A percentile compares a stretch with the other conserved stretches of the same genome.
Evolutionary conservation across 208 protist genomes (phyloP).

Genomic region (Vickermania spadyakhi): DNA sequence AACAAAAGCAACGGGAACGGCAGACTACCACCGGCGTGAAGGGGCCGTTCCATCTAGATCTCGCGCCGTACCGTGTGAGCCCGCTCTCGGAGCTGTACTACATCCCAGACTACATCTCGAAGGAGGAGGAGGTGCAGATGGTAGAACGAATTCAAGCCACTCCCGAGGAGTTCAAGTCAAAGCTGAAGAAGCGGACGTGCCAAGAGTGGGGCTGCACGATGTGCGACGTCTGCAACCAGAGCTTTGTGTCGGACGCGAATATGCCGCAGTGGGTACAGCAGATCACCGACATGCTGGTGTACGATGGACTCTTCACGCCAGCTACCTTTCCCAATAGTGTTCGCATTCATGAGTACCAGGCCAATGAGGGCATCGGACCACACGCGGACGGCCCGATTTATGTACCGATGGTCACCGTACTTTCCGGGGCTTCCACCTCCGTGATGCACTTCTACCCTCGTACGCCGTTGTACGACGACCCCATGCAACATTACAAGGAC

Average conservation of each 20-base stretch:
- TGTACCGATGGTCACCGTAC: slow-evolving; percentile 62
- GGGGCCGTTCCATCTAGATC: slow-evolving; percentile 34
- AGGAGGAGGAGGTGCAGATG: slow-evolving; percentile 67
- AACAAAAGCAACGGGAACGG: background rate
- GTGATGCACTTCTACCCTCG: slow-evolving; percentile 86
- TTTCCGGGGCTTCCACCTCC: slow-evolving; percentile 68
- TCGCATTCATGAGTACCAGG: slow-evolving; percentile 87
- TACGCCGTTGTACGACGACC: slow-evolving; percentile 53
- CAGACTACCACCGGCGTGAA: background rate
- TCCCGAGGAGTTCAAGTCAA: slow-evolving; percentile 64
- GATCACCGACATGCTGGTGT: slow-evolving; percentile 68
- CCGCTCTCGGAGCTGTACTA: slow-evolving; percentile 73
- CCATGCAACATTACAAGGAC: slow-evolving; percentile 91
- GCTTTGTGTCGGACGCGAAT: slow-evolving; percentile 81
- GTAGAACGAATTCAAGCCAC: slow-evolving; percentile 43
- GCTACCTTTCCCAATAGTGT: slow-evolving; percentile 87
- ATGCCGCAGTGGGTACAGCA: slow-evolving; percentile 80
- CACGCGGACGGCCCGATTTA: slow-evolving; percentile 91
- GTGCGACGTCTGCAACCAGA: slow-evolving; percentile 78
- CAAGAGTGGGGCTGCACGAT: slow-evolving; percentile 90
- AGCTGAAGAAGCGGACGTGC: slow-evolving; percentile 71
- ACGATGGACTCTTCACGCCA: slow-evolving; percentile 82
- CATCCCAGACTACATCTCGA: slow-evolving; percentile 82
- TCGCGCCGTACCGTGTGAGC: slow-evolving; percentile 56
- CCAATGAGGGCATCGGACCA: slow-evolving; percentile 73